These are phyloP conservation scores for Salix brachista DNA, from an alignment of 345 rosid species.

Conservation along the genomic window DNA sequence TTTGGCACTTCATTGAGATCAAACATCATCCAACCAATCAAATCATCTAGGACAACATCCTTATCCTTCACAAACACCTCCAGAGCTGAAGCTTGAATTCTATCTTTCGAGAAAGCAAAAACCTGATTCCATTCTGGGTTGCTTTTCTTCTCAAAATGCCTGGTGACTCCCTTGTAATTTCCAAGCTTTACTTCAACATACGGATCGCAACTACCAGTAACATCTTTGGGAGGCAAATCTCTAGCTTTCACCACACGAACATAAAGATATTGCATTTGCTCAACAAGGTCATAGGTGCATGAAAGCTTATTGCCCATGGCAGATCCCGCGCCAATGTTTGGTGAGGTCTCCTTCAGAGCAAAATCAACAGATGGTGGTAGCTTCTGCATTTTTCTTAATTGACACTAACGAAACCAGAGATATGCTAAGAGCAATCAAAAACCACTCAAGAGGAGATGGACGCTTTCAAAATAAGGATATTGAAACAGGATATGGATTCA, in stretches of 20 bases:
- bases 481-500: slow-evolving; percentile 1
- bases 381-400: slow-evolving; percentile 29
- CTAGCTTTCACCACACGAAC: slow-evolving; percentile 32
- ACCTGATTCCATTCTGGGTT: slow-evolving; percentile 36
- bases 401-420: slow-evolving; percentile 1
- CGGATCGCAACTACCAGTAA: slow-evolving; percentile 30
- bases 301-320: slow-evolving; percentile 20
- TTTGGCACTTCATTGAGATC: slow-evolving; percentile 29
- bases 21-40: slow-evolving; percentile 26
- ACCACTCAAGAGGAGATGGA: background rate
- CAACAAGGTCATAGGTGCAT: slow-evolving; percentile 35
- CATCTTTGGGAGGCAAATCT: slow-evolving; percentile 26
- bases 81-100: slow-evolving; percentile 29
- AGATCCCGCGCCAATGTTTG: slow-evolving; percentile 30
- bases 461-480: slow-evolving; percentile 10
- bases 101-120: slow-evolving; percentile 31
- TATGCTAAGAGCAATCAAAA: background rate
- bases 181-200: slow-evolving; percentile 32
- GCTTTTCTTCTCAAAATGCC: slow-evolving; percentile 27
- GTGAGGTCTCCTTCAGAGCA: slow-evolving; percentile 36
- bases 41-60: slow-evolving; percentile 29
- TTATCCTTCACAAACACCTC: slow-evolving; percentile 30
- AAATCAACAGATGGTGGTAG: slow-evolving; percentile 23
- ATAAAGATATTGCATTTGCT: slow-evolving; percentile 33
- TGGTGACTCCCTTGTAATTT: slow-evolving; percentile 30